Evolutionary conservation across 371 early-diverging fungal genomes (phyloP), one percentile per base, ranked within the genome.

Genomic region (Syncephalastrum sp.): DNA sequence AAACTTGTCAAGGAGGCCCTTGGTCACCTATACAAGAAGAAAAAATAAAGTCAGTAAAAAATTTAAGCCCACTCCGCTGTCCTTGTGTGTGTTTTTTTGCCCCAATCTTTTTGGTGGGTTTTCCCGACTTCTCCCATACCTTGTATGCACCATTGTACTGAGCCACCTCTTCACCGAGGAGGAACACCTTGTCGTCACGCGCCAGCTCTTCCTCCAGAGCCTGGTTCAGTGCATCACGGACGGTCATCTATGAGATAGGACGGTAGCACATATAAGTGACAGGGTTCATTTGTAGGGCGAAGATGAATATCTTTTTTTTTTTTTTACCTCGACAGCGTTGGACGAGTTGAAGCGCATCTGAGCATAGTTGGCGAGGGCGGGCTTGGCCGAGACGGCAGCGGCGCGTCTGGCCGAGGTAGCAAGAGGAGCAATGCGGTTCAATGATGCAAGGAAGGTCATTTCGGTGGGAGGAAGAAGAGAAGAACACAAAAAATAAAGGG

Each of bases 141-240:
- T 98, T 98, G 88, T 99, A 97, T 52, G 99, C 98, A 68, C 99
- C 99, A 72, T 99, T 99, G 85, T 97, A 98, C 69, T 90, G 92
- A 59, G 91, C 96, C 56, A 96, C 96, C 74, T 99, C 99, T 78
- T 99, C 99, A 60, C 99, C 99, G 57, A 99, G 74, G 55, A 99
- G 75, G 77, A 91, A 98, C 43, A 99, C 96, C 43, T 77, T 87
- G 54, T 92, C 88, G 71, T 99, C 98, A 44, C 84, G 81, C 49
- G 75, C 67, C 95, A 99, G 94, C 81, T 99, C 99, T 82, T 98
- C 98, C 64, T 97, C 98, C 70, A 99, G 82, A 49, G 99, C 99
- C 72, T 90, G 86, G 85, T 98, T 98, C 70, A 99, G 83, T 44
- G 99, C 98, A 59, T 99, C 99, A 74, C 98, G 93, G 43, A 99